Percentiles rank a stretch among this genome's conserved stretches.
Conservation (phyloP, 2,329 filamentous ascomycete genomes). For the Diplodia mutila region DNA sequence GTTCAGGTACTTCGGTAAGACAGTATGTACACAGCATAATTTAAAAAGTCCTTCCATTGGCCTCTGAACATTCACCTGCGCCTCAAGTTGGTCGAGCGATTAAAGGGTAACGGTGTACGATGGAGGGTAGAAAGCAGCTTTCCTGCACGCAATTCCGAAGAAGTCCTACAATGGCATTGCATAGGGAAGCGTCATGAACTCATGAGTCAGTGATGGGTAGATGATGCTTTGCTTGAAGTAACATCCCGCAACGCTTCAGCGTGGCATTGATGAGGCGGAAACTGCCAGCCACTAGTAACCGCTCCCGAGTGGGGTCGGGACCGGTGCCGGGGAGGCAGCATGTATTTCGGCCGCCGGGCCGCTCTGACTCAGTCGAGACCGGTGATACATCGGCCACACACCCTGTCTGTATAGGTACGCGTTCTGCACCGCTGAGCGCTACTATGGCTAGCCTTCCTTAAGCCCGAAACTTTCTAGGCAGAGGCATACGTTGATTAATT, state of each 20-base stretch:
- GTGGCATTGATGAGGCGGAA: not conserved
- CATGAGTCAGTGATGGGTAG: too few species aligned
- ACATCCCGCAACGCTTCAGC: too few species aligned
- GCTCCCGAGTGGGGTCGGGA: not conserved
- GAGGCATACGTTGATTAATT: not conserved
- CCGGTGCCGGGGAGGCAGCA: not conserved
- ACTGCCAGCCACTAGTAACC: conserved; percentile 5
- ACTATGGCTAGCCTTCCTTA: not conserved
- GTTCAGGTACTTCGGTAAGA: not conserved
- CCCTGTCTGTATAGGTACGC: too few species aligned
- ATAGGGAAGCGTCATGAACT: too few species aligned
- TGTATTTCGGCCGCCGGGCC: not conserved
- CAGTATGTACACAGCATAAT: not conserved
- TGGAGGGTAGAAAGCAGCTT: too few species aligned
- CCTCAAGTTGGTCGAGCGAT: not conserved
- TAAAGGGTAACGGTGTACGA: too few species aligned
- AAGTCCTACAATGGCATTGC: too few species aligned
- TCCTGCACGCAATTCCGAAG: too few species aligned
- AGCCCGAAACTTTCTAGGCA: conserved; percentile 1
- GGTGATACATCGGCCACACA: not conserved
- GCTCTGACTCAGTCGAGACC: not conserved
- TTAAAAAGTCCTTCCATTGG: not conserved
- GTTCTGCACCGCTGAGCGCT: not conserved
- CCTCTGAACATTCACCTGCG: not conserved
- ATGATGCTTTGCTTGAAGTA: too few species aligned